phyloP scores from a whole-genome alignment of 2,329 filamentous ascomycete genomes.

The Pezicula neosporulosa region DNA sequence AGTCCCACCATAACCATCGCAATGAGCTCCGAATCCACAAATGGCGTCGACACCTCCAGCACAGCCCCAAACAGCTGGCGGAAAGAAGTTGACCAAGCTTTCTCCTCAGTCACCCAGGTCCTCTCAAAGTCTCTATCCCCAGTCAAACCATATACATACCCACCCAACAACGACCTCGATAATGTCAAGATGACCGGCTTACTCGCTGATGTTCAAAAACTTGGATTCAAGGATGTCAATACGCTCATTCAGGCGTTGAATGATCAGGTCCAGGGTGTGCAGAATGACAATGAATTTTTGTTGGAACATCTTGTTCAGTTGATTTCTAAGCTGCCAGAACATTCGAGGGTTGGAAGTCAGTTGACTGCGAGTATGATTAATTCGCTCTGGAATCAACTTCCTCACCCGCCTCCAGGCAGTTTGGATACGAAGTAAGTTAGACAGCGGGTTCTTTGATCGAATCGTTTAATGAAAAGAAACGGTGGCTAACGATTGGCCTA shows the following conservation, averaged over 20 bases:
- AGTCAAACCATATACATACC: constrained; percentile 32
- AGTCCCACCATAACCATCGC: not conserved
- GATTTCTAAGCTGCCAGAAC: constrained; percentile 23
- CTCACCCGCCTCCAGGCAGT: constrained; percentile 68
- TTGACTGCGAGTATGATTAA: constrained; percentile 67
- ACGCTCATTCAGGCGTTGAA: constrained; percentile 60
- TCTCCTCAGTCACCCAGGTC: constrained; percentile 34
- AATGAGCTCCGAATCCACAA: not conserved
- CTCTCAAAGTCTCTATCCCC: constrained; percentile 38
- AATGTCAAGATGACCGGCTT: constrained; percentile 29
- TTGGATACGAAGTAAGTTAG: constrained; percentile 50
- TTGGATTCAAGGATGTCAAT: constrained; percentile 46
- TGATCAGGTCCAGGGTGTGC: constrained; percentile 58
- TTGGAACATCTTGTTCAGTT: constrained; percentile 65
- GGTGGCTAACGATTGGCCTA: too few relatives aligned
- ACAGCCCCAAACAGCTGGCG: constrained; percentile 14
- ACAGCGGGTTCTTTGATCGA: too few relatives aligned
- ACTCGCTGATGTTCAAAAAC: constrained; percentile 38
- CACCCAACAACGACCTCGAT: constrained; percentile 25
- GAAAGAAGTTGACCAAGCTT: constrained; percentile 30
- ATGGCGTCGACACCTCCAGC: constrained; percentile 12
- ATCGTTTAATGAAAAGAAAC: too few relatives aligned
- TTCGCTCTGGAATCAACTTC: constrained; percentile 67
- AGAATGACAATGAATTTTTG: constrained; percentile 74
- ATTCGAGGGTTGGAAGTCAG: constrained; percentile 22